Evolutionary conservation across 1,284 basidiomycete genomes (phyloP), one percentile per base, ranked within the genome.

Genomic region (Filobasidium uniguttulatum): DNA sequence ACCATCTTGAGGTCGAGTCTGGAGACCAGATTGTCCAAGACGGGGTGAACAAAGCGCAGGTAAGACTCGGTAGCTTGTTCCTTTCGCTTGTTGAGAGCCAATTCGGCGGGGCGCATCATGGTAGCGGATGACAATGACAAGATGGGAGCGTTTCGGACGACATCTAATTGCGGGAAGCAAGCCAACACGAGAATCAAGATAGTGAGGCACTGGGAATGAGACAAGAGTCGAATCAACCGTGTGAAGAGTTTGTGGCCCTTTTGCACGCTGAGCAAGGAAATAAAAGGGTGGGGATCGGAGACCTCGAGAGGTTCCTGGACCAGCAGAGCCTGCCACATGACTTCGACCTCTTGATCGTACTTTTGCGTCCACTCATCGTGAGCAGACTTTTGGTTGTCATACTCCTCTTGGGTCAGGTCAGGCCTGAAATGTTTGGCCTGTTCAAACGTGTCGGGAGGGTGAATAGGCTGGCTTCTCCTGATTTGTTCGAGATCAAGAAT

Each of bases 241-340:
- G 89, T 85, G 35, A 99, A 75, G 19, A 99, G 76, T 55, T 82
- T 81, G 73, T 97, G 97, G 53, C 94, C 94, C 71, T 99, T 99
- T 57, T 80, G 77, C 2, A 86, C 82, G 30, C 77, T 79, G 41
- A 99, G 75, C 36, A 99, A 75, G 1, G 90, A 89, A 59, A 98
- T 83, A 71, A 99, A 97, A 0, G 94, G 94, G 71, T 98, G 94
- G 4, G 93, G 93, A 55, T 85, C 76, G 62, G 87, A 90, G 31
- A 87, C 83, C 64, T 91, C 89, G 10, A 98, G 77, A 23, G 90
- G 89, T 38, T 88, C 83, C 74, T 87, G 81, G 20, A 97, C 84
- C 61, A 83, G 77, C 41, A 96, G 70, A 41, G 79, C 79, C 52
- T 78, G 76, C 85, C 88, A 98, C 52, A 97, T 74, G 52, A 77